These are phyloP conservation scores for Ceratonia siliqua DNA, from an alignment of 306 rosid genomes.

Conservation along the genomic window DNA sequence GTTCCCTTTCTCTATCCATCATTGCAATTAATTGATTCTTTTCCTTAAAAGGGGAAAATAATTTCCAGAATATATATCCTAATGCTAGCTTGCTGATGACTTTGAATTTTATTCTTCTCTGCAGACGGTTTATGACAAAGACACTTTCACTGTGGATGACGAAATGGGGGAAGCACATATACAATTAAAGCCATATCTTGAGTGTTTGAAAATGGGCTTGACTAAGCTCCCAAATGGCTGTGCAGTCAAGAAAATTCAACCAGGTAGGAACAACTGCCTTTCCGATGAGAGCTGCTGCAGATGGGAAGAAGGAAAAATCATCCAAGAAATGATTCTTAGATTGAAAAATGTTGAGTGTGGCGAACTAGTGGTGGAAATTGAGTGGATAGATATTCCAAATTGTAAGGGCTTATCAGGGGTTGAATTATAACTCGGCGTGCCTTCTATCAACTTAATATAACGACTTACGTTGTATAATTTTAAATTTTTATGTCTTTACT, in stretches of 20 bases:
- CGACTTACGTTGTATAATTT: too few species aligned
- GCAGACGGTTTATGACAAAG: constrained; percentile 71
- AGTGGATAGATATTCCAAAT: constrained; percentile 59
- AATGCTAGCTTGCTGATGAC: constrained; percentile 19
- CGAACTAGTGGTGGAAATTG: constrained; percentile 60
- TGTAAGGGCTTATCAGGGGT: constrained; percentile 41
- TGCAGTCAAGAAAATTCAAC: constrained; percentile 56
- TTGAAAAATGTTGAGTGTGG: constrained; percentile 72
- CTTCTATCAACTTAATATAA: too few species aligned
- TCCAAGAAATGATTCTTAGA: constrained; percentile 70
- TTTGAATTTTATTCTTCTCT: constrained; percentile 1
- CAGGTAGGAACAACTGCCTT: constrained; percentile 53
- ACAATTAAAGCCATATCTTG: constrained; percentile 71
- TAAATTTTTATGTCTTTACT: too few species aligned
- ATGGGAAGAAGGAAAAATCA: constrained; percentile 60
- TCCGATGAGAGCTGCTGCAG: constrained; percentile 63
- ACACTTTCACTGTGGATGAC: constrained; percentile 68
- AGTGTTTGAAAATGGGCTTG: constrained; percentile 59
- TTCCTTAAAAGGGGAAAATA: background rate
- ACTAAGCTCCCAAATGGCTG: constrained; percentile 54
- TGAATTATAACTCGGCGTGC: constrained; percentile 28
- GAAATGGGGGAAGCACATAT: constrained; percentile 73
- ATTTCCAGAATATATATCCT: background rate
- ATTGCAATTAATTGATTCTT: background rate
- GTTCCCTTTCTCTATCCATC: too few species aligned